phyloP scores from a whole-genome alignment of 2,329 filamentous ascomycete genomes.

The Lasiodiplodia citricola region DNA sequence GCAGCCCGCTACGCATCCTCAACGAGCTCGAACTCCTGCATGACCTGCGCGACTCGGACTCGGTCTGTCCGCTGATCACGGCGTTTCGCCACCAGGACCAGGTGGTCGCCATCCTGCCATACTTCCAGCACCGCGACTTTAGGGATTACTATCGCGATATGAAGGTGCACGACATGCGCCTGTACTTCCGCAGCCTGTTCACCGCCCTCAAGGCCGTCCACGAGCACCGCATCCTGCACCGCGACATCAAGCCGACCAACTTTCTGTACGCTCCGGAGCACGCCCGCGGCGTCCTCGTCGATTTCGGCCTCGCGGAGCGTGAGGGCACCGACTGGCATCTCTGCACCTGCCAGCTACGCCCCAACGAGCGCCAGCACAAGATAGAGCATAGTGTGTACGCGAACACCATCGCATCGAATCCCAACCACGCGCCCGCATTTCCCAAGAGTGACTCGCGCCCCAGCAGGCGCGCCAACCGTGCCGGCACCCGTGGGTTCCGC shows the following conservation, averaged over 20 bases:
- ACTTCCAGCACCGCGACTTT: slow-evolving; percentile 95
- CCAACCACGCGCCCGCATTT: slow-evolving; percentile 64
- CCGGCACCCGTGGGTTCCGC: slow-evolving; percentile 92
- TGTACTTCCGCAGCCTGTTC: slow-evolving; percentile 90
- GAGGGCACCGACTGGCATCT: slow-evolving; percentile 74
- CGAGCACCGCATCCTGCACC: slow-evolving; percentile 81
- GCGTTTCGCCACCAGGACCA: slow-evolving; percentile 96
- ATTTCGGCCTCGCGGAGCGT: slow-evolving; percentile 92
- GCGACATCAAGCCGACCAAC: slow-evolving; percentile 97
- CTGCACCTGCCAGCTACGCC: slow-evolving; percentile 77
- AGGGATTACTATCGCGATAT: slow-evolving; percentile 92
- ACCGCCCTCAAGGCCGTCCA: slow-evolving; percentile 85
- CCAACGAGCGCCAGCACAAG: slow-evolving; percentile 64
- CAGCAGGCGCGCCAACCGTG: slow-evolving; percentile 88
- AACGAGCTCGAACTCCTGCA: slow-evolving; percentile 95
- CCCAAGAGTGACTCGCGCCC: slow-evolving; percentile 89
- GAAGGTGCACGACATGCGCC: slow-evolving; percentile 80
- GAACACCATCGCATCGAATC: slow-evolving; percentile 49
- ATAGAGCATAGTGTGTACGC: slow-evolving; percentile 65
- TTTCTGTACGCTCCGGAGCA: slow-evolving; percentile 88
- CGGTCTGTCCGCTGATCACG: slow-evolving; percentile 93
- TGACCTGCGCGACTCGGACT: slow-evolving; percentile 79
- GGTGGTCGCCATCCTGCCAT: slow-evolving; percentile 91
- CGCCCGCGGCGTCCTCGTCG: slow-evolving; percentile 89
- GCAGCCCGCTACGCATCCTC: slow-evolving; percentile 87